phyloP scores from a whole-genome alignment of 352 stramenopile genomes.

The Globisporangium perplexum region DNA sequence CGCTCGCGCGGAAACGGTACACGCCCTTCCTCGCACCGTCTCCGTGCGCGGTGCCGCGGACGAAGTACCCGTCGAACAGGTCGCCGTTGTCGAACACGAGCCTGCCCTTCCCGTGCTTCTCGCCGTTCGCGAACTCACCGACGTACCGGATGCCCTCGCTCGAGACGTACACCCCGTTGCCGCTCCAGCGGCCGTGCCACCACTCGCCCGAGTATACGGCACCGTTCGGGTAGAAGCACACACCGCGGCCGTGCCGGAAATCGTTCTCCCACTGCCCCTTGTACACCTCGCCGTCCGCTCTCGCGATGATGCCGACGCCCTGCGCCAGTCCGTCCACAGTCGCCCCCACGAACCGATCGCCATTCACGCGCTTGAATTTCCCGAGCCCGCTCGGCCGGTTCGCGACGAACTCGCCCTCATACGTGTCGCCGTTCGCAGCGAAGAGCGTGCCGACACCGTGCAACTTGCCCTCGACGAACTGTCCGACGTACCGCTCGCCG shows the following conservation, averaged over 20 bases:
- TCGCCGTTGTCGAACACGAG: constrained; percentile 75
- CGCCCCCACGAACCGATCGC: constrained; percentile 58
- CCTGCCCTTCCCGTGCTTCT: constrained; percentile 62
- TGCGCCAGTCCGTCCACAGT: constrained; percentile 61
- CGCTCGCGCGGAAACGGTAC: constrained; percentile 60
- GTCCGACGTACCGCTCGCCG: constrained; percentile 83
- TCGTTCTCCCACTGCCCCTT: constrained; percentile 70
- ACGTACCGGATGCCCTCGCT: constrained; percentile 66
- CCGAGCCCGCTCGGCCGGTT: constrained; percentile 47
- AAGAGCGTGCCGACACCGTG: constrained; percentile 66
- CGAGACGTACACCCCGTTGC: constrained; percentile 58
- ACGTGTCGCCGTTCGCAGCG: constrained; percentile 75
- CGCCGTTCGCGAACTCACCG: constrained; percentile 47
- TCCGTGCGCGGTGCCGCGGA: constrained; percentile 41
- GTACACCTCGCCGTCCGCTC: constrained; percentile 87
- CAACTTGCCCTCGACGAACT: constrained; percentile 74
- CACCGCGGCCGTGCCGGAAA: constrained; percentile 54
- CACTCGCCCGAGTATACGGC: constrained; percentile 68
- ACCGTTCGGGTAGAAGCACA: constrained; percentile 76
- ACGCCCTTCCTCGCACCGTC: constrained; percentile 44
- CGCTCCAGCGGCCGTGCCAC: constrained; percentile 52
- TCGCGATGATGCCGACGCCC: constrained; percentile 72
- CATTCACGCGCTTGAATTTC: constrained; percentile 64
- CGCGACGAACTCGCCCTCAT: constrained; percentile 59
- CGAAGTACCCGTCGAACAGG: constrained; percentile 66